A percentile compares a stretch with the other conserved stretches of the same genome.
These are phyloP conservation scores for Phanerochaete carnosa DNA, from an alignment of 768 basidiomycete species.

Conservation along the genomic window DNA sequence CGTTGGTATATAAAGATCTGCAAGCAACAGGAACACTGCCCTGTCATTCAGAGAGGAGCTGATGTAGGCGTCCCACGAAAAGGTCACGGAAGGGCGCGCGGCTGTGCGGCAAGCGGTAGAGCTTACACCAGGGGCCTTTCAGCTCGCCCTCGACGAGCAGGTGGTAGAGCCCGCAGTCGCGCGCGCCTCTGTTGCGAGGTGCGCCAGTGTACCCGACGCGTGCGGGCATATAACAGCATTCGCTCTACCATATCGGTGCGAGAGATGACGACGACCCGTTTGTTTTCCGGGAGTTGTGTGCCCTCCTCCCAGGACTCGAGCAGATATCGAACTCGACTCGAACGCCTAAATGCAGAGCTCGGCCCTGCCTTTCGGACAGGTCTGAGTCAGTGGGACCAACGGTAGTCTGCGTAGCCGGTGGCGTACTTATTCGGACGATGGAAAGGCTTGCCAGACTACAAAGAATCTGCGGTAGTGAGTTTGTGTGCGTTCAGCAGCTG, in stretches of 20 bases:
- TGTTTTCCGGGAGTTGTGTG: conserved; percentile 17
- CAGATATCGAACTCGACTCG: conserved; percentile 63
- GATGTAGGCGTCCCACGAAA: conserved; percentile 52
- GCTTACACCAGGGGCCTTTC: conserved; percentile 44
- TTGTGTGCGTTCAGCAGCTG: too few species aligned
- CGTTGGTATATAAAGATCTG: conserved; percentile 79
- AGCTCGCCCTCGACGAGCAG: conserved; percentile 64
- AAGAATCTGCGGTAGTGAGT: too few species aligned
- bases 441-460: background rate
- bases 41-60: too few species aligned
- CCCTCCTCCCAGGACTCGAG: conserved; percentile 25
- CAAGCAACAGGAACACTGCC: too few species aligned
- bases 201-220: too few species aligned
- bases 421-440: conserved; percentile 27
- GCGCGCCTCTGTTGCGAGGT: too few species aligned
- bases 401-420: background rate
- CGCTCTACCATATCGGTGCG: conserved; percentile 33
- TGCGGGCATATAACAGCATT: too few species aligned
- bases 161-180: conserved; percentile 46
- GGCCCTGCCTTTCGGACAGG: conserved; percentile 66
- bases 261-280: conserved; percentile 27
- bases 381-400: background rate
- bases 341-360: conserved; percentile 58
- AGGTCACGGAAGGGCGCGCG: conserved; percentile 26
- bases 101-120: conserved; percentile 49